phyloP scores from a whole-genome alignment of 768 basidiomycete species.

The Phanerodontia chrysosporium region DNA sequence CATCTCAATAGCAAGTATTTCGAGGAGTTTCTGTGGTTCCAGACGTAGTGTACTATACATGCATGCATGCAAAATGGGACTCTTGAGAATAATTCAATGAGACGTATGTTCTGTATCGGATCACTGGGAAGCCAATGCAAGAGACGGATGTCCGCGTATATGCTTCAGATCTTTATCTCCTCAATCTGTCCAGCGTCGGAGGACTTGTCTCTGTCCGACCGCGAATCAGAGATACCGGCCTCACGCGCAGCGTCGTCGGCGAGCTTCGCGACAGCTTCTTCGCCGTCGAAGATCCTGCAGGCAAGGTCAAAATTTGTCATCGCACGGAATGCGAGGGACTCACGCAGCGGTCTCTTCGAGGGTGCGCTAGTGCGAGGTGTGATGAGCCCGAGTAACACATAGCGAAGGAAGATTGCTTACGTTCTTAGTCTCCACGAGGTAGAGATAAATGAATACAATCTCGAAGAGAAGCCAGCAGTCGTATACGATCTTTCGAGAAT shows the following conservation, averaged over 20 bases:
- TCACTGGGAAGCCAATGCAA: neutral
- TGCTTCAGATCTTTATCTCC: conserved; percentile 16
- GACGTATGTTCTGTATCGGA: neutral
- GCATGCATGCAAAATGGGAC: neutral
- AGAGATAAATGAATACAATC: conserved; percentile 34
- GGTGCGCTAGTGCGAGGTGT: conserved; percentile 28
- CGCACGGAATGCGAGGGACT: conserved; percentile 1
- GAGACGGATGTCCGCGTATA: too few species aligned
- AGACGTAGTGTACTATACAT: neutral
- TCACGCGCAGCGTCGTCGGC: conserved; percentile 18
- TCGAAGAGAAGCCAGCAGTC: conserved; percentile 39
- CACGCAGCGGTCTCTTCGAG: conserved; percentile 32
- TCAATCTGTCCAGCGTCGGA: conserved; percentile 18
- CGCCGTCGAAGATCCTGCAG: conserved; percentile 29
- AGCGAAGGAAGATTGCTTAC: conserved; percentile 11
- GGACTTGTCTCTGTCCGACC: conserved; percentile 21
- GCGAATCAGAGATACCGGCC: conserved; percentile 15
- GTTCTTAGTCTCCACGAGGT: conserved; percentile 36
- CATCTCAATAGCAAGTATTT: too few species aligned
- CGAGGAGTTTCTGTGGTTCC: too few species aligned
- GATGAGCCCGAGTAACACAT: neutral
- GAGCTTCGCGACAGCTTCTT: conserved; percentile 20
- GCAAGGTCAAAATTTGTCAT: neutral
- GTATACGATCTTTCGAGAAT: conserved; percentile 30
- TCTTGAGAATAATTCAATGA: neutral